Conservation (phyloP, 2,329 filamentous ascomycete genomes). For the Talaromyces sp. region DNA sequence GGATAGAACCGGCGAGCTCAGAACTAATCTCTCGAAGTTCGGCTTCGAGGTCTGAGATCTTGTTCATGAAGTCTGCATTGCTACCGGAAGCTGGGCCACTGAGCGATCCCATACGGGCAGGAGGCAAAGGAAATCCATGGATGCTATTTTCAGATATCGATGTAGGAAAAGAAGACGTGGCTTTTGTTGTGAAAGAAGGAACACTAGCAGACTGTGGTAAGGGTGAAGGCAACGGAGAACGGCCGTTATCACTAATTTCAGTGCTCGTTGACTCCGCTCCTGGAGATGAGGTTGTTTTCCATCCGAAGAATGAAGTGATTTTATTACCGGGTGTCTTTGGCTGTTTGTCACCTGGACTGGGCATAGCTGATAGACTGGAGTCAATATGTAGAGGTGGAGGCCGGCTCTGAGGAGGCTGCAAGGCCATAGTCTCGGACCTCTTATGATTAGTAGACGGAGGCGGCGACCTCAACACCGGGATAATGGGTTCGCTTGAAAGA, state of each 20-base stretch:
- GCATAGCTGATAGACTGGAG: conserved; percentile 35
- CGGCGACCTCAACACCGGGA: conserved; percentile 69
- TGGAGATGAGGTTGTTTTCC: conserved; percentile 56
- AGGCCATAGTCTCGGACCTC: conserved; percentile 43
- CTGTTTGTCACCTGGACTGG: conserved; percentile 34
- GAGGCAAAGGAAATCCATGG: conserved; percentile 48
- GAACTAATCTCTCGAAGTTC: conserved; percentile 90
- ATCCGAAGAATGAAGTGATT: conserved; percentile 65
- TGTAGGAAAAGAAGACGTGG: conserved; percentile 41
- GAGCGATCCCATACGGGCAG: conserved; percentile 38
- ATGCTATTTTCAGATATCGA: conserved; percentile 52
- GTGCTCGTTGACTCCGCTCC: conserved; percentile 59
- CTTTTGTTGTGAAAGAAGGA: conserved; percentile 23
- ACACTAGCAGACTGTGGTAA: conserved; percentile 38
- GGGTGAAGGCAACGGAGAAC: conserved; percentile 58
- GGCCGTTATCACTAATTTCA: conserved; percentile 59
- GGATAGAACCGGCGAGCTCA: conserved; percentile 88
- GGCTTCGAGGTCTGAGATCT: conserved; percentile 86
- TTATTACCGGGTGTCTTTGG: conserved; percentile 55
- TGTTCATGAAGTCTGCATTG: conserved; percentile 46
- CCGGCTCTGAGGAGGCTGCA: conserved; percentile 39
- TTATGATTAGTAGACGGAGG: conserved; percentile 45
- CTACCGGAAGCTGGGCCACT: conserved; percentile 39
- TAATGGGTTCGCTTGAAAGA: conserved; percentile 43
- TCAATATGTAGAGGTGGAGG: conserved; percentile 46